Evolutionary conservation across 164 flowering plant species (phyloP), one percentile per base, ranked within the genome.

Genomic region (Chimonanthus salicifolius): DNA sequence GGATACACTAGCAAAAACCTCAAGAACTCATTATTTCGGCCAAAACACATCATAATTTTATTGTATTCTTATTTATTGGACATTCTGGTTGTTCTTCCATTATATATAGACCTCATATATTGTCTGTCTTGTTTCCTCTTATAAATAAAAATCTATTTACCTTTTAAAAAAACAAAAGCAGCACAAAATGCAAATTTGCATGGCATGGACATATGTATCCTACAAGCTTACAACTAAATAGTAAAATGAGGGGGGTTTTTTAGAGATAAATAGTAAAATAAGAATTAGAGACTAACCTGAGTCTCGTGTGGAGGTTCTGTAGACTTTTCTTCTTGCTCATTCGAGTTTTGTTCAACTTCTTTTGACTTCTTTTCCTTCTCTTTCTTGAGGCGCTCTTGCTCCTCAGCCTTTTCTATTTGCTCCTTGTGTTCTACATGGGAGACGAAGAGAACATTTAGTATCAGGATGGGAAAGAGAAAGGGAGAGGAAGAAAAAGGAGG

Each of bases 341-440:
- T 76, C 16, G 67, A 70, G 64, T 78, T 79, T 16, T 84, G 81
- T 74, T 90, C 89, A 45, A 86, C 87, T 74, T 89, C 96, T 62
- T 74, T 85, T 68, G 69, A 83, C 72, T 74, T 87, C 79, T 87
- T 82, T 85, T 91, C 94, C 73, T 87, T 88, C 79, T 93, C 98
- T 77, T 85, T 90, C 83, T 84, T 88, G 65, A 88, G 76, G 21
- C 94, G 92, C 65, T 90, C 98, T 68, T 85, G 84, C 85, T 96
- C 99, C 84, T 96, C 99, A 6, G 86, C 92, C 85, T 92, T 96
- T 68, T 96, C 99, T 58, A 96, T 88, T 72, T 87, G 92, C 80
- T 89, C 98, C 77, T 90, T 93, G 71, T 76, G 92, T 62, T 88
- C 99, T 96, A 80, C 60, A 85, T n/a, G 48, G 76, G 45, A 75